phyloP scores from a whole-genome alignment of 306 rosid species.

The Pterocarpus santalinus region DNA sequence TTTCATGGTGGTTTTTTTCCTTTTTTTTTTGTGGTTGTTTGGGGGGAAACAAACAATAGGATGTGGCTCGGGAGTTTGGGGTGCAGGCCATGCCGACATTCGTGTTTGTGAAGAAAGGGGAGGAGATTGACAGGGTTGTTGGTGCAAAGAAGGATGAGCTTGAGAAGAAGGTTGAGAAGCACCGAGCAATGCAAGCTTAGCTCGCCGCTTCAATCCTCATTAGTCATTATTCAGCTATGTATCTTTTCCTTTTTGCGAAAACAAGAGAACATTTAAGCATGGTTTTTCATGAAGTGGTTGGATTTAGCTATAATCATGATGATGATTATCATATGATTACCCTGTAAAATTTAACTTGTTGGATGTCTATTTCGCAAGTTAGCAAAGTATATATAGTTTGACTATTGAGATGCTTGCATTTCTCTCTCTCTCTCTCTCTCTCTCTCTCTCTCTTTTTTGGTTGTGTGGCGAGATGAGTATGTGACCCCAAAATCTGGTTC shows the following conservation, averaged over 20 bases:
- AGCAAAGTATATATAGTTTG: background rate
- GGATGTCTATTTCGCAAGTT: background rate
- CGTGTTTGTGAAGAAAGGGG: slow-evolving; percentile 76
- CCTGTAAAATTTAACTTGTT: slow-evolving; percentile 15
- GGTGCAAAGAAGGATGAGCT: slow-evolving; percentile 89
- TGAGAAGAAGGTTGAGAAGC: slow-evolving; percentile 62
- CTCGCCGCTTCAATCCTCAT: background rate
- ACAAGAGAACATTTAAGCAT: background rate
- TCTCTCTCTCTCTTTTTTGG: background rate
- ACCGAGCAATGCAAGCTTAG: slow-evolving; percentile 25
- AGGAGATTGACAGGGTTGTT: slow-evolving; percentile 68
- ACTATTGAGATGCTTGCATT: background rate
- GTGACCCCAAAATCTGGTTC: too few species aligned
- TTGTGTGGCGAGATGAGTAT: background rate
- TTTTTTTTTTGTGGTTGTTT: background rate
- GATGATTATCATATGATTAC: background rate
- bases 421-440: too few species aligned
- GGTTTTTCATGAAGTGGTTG: background rate
- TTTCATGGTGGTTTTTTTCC: background rate
- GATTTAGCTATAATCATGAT: background rate
- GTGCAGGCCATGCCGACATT: slow-evolving; percentile 96
- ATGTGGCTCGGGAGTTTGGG: slow-evolving; percentile 69
- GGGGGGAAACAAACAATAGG: slow-evolving; percentile 49
- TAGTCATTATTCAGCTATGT: background rate
- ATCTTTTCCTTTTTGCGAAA: background rate